Evolutionary conservation across 2,329 filamentous ascomycete species (phyloP), one percentile per base, ranked within the genome.

Genomic region (Onygenales sp.): DNA sequence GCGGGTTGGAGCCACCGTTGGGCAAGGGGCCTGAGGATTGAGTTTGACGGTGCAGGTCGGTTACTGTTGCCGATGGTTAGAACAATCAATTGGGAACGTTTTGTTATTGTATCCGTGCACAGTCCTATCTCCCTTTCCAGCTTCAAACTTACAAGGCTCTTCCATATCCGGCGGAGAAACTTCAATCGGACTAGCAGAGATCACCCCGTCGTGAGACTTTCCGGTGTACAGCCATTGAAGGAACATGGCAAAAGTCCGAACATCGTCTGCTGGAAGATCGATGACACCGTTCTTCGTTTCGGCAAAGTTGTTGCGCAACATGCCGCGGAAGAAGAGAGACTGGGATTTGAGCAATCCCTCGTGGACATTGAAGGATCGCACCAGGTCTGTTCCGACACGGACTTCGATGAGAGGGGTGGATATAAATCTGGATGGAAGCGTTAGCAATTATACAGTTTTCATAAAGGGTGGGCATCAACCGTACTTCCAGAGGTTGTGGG

Each of bases 181-280:
- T 8, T 48, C 17, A 11, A 48, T 36, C 32, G 17, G 34, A 17
- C 33, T 48, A 17, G 8, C 14, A 21, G 14, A 36, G 9, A 48
- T 48, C 14, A 36, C 45, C 36, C 33, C 32, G 21, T 48, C 45
- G 13, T 50, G 37, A 32, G 34, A 42, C 40, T 50, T 42, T 27
- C 48, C 48, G 1, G 48, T 50, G 14, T 50, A 50, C 2, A 50
- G 36, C 48, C 48, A 50, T 34, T 50, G 48, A 42, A 42, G 21
- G 32, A 50, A 50, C 13, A 42, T 36, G 9, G 48, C 48, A 17
- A 50, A n/a, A 13, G 48, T 50, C 48, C n/a, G 33, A 34, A 34
- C 37, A 13, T 50, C 36, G 40, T 50, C 36, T 4, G 39, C 48
- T 21, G 48, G 40, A 40, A 50, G 37, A n/a, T 14, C 40, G 40